Conservation (phyloP, 805 yeast species). For the Sugiyamaella qingdaonensis region DNA sequence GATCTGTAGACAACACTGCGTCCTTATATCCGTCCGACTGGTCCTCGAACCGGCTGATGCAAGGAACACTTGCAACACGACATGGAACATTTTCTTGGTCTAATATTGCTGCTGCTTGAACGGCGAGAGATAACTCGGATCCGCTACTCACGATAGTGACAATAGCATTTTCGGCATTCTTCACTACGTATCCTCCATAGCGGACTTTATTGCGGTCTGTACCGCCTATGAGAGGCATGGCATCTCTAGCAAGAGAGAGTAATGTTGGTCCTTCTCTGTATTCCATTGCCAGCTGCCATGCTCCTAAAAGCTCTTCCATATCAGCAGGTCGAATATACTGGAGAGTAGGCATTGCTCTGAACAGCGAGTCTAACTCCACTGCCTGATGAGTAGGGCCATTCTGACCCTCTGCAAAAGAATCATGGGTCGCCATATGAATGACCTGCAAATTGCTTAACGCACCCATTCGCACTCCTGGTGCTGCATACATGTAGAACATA, state of each 20-base stretch:
- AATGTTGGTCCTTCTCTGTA: conserved; percentile 59
- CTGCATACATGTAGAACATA: conserved; percentile 30
- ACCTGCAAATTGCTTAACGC: conserved; percentile 43
- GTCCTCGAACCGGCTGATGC: conserved; percentile 13
- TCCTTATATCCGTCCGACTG: conserved; percentile 31
- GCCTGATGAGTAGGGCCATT: conserved; percentile 58
- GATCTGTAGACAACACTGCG: conserved; percentile 21
- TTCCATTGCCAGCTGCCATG: conserved; percentile 54
- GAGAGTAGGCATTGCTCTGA: conserved; percentile 47
- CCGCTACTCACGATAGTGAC: conserved; percentile 16
- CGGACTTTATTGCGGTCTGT: conserved; percentile 8
- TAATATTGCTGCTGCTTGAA: conserved; percentile 41
- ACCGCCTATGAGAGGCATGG: conserved; percentile 6
- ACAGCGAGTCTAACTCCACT: conserved; percentile 46
- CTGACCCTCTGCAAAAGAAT: conserved; percentile 53
- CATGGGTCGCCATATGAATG: conserved; percentile 51
- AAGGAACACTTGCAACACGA: conserved; percentile 34
- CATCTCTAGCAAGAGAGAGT: conserved; percentile 69
- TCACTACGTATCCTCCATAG: conserved; percentile 13
- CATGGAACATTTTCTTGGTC: conserved; percentile 24
- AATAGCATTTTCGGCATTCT: conserved; percentile 9
- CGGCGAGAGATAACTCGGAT: conserved; percentile 32
- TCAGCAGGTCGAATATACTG: conserved; percentile 50
- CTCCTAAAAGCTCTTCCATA: conserved; percentile 46
- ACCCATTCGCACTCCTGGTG: conserved; percentile 48